phyloP scores from a whole-genome alignment of 495 filamentous ascomycete genomes.

The Clohesyomyces aquaticus region DNA sequence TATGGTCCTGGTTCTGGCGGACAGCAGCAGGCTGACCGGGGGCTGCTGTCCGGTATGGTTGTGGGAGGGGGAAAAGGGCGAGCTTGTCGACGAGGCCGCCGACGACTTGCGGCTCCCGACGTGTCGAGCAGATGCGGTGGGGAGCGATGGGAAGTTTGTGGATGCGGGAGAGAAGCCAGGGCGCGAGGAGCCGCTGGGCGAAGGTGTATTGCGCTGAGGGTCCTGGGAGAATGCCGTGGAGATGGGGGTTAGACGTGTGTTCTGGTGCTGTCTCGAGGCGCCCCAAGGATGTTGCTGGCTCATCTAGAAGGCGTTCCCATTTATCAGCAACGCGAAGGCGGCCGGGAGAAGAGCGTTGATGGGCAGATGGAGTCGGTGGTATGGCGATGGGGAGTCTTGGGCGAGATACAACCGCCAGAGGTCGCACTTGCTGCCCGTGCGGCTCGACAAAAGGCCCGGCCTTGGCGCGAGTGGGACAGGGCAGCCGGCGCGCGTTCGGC shows the following conservation, averaged over 20 bases:
- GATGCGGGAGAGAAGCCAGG: constrained; percentile 54
- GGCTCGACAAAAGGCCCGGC: background rate
- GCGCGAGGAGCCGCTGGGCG: constrained; percentile 53
- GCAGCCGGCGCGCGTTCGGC: background rate
- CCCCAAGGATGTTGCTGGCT: constrained; percentile 66
- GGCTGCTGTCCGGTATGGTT: constrained; percentile 64
- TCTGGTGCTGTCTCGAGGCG: constrained; percentile 60
- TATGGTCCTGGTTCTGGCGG: constrained; percentile 63
- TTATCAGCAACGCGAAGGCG: constrained; percentile 65
- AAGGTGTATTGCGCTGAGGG: constrained; percentile 45
- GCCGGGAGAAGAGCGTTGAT: constrained; percentile 54
- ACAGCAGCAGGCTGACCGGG: constrained; percentile 57
- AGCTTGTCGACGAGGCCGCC: constrained; percentile 54
- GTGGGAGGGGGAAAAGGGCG: constrained; percentile 60
- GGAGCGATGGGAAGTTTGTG: constrained; percentile 61
- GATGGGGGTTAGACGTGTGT: constrained; percentile 62
- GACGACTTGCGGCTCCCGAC: constrained; percentile 57
- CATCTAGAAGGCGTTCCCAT: constrained; percentile 56
- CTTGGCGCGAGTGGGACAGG: background rate
- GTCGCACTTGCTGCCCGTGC: constrained; percentile 5
- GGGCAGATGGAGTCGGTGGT: constrained; percentile 14
- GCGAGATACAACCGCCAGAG: constrained; percentile 7
- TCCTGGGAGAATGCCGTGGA: constrained; percentile 57
- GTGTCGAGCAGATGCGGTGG: constrained; percentile 55
- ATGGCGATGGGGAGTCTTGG: constrained; percentile 12